Base-by-base conservation (phyloP, 2,329 filamentous ascomycete genomes). In the Pseudovirgaria hyperparasitica region DNA sequence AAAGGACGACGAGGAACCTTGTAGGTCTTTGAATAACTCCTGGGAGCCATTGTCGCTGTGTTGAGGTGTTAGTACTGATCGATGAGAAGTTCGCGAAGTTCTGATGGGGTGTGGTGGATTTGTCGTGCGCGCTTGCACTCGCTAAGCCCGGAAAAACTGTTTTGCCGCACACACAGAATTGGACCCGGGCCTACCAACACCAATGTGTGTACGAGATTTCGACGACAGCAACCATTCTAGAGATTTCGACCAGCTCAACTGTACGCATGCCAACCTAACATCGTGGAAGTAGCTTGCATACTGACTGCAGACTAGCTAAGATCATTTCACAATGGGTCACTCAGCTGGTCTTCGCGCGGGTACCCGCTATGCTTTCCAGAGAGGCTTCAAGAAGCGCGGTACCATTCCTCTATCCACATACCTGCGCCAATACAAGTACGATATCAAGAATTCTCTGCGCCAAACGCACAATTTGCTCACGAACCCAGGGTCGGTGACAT, bases 11-110 rank as follows among this genome's bases (percentile, higher is more conserved):
- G 74, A 58, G 87, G 86, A 72, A 92, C 85, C 80, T 92, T 93
- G 65, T 92, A 92, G 74, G 90, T 98, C 84, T 98, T 98, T 62
- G 81, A 92, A 72, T 94, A 93, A 54, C 78, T 80, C 61, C 76
- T 58, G 46, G 53, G 54, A 38, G 55, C 56, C 57, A 61, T 63
- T 44, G 40, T 56, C 42, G 50, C 50, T 37, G 40, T 48, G 38
- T 46, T 42, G 25, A 36, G 40, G 27, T 29, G 35, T 34, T 31
- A 33, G 29, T 31, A 22, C 22, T 25, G 19, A 22, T 14, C 12
- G n/a, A n/a, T n/a, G n/a, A 14, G 26, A 28, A 32, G 27, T 23
- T 27, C 29, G 21, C 16, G 28, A 26, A 21, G 27, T 22, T n/a
- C 21, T 31, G 22, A 25, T 22, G 28, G 13, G 14, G 20, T 24